Conservation (phyloP, 768 basidiomycete species). For the Rhodotorula kratochvilovae region DNA sequence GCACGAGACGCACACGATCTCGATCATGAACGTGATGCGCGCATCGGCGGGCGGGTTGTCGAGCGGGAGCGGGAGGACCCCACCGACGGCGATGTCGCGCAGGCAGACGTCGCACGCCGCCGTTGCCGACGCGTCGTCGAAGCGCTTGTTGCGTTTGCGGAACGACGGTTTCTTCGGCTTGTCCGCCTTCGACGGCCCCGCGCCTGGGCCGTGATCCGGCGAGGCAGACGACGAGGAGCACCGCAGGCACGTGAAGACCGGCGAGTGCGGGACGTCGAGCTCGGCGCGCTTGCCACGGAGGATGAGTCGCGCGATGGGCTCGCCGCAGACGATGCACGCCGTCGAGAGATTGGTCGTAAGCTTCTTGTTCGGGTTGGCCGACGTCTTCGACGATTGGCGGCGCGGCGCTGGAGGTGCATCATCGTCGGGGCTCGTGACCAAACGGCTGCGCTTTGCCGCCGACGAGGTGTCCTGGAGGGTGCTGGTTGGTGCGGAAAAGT, state of each 20-base stretch:
- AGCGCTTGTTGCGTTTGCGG: conserved; percentile 27
- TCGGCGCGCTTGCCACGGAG: conserved; percentile 36
- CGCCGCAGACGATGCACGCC: conserved; percentile 23
- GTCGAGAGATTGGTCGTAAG: conserved; percentile 11
- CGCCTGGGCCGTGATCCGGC: too few species aligned
- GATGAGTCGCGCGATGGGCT: conserved; percentile 29
- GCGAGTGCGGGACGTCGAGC: conserved; percentile 28
- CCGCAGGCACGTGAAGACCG: conserved; percentile 5
- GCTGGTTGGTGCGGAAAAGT: too few species aligned
- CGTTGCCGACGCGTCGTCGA: conserved; percentile 1
- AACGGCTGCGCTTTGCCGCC: background rate
- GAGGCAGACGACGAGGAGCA: background rate
- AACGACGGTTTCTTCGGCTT: conserved; percentile 3
- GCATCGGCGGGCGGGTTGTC: background rate
- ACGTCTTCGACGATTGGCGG: background rate
- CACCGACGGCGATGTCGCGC: conserved; percentile 24
- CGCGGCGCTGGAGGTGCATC: too few species aligned
- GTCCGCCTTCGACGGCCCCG: background rate
- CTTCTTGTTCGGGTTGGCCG: conserved; percentile 6
- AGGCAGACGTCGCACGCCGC: conserved; percentile 33
- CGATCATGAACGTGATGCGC: conserved; percentile 23
- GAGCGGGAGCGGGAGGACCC: conserved; percentile 19
- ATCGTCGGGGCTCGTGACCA: too few species aligned
- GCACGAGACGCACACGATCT: conserved; percentile 29
- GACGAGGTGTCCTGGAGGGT: too few species aligned